These are phyloP conservation scores for Botrytis byssoidea DNA, from an alignment of 2,329 filamentous ascomycete species.

Conservation along the genomic window DNA sequence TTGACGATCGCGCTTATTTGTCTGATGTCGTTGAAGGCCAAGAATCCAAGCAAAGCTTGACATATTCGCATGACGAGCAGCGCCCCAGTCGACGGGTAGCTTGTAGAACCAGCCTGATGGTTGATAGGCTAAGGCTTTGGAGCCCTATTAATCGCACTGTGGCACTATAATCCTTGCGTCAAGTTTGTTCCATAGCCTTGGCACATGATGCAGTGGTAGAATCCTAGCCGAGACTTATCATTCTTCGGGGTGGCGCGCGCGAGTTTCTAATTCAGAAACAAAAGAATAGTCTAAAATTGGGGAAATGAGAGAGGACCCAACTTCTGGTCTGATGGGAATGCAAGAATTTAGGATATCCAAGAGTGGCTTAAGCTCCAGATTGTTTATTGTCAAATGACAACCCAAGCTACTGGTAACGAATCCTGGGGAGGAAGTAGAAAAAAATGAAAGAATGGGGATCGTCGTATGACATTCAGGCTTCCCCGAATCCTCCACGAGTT, in stretches of 20 bases:
- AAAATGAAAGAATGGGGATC: not conserved
- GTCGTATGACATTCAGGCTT: not conserved
- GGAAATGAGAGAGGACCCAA: not conserved
- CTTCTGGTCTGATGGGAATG: not conserved
- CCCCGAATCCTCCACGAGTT: not conserved
- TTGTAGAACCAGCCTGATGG: not conserved
- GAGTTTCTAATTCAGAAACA: not conserved
- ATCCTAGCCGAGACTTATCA: not conserved
- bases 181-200: not conserved
- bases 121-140: not conserved
- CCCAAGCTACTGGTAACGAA: not conserved
- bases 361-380: not conserved
- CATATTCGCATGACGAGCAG: not conserved
- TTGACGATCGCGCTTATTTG: not conserved
- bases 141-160: not conserved
- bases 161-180: not conserved
- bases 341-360: not conserved
- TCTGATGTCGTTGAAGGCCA: slow-evolving; percentile 1
- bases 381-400: not conserved
- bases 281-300: not conserved
- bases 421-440: not conserved
- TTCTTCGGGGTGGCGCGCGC: not conserved
- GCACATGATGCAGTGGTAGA: not conserved
- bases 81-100: not conserved
- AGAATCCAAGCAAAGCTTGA: not conserved